A percentile compares a stretch with the other conserved stretches of the same genome.
These are phyloP conservation scores for Medicago truncatula DNA, from an alignment of 306 rosid species.

Conservation along the genomic window DNA sequence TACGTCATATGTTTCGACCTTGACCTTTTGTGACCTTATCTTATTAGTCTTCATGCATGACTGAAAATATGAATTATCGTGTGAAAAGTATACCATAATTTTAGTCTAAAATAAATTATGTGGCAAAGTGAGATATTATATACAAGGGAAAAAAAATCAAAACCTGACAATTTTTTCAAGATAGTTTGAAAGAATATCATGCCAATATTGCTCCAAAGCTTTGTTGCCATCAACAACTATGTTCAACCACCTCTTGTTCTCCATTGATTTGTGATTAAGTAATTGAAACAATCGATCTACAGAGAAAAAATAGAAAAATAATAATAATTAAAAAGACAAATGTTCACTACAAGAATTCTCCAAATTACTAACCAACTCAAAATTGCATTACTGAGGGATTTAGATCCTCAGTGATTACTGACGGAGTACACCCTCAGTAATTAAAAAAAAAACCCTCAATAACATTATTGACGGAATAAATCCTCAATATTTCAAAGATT, in stretches of 20 bases:
- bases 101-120: neutral
- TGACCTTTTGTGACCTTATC: no score
- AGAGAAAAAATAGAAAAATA: neutral
- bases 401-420: no score
- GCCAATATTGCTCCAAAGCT: slow-evolving; percentile 7
- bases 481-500: no score
- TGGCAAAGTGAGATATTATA: neutral
- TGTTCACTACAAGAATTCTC: no score
- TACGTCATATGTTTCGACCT: no score
- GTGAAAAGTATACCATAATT: neutral
- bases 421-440: no score
- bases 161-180: slow-evolving; percentile 41
- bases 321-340: neutral
- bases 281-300: neutral
- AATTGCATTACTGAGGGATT: no score
- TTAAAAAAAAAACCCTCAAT: no score
- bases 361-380: no score
- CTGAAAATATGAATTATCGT: neutral
- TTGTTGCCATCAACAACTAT: slow-evolving; percentile 38
- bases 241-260: neutral
- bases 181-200: slow-evolving; percentile 9
- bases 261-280: neutral
- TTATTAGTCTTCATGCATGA: neutral
- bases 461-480: no score
- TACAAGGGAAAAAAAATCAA: neutral